Conservation (phyloP, 2,329 filamentous ascomycete species). For the Aspergillus caelatus region DNA sequence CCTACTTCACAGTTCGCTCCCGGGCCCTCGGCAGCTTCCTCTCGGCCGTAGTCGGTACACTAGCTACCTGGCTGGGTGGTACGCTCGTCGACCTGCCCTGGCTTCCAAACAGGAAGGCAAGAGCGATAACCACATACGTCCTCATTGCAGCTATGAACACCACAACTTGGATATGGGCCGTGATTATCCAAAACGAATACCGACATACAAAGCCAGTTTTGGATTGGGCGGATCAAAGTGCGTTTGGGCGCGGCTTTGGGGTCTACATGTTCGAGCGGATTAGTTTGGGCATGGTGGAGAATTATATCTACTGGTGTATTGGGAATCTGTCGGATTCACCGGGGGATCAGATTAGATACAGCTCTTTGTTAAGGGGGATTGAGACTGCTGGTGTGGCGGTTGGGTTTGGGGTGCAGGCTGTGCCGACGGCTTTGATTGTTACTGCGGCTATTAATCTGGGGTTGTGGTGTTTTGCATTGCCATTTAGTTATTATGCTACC, state of each 20-base stretch:
- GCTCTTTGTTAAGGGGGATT: slow-evolving; percentile 47
- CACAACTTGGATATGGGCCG: slow-evolving; percentile 52
- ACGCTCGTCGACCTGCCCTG: slow-evolving; percentile 44
- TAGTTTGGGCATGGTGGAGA: slow-evolving; percentile 45
- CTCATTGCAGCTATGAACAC: slow-evolving; percentile 48
- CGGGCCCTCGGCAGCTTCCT: slow-evolving; percentile 43
- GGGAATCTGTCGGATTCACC: slow-evolving; percentile 49
- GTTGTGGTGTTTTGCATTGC: slow-evolving; percentile 47
- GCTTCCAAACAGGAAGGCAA: slow-evolving; percentile 41
- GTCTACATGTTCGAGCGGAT: slow-evolving; percentile 47
- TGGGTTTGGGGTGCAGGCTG: slow-evolving; percentile 50
- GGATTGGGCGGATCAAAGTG: slow-evolving; percentile 47
- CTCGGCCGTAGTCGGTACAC: slow-evolving; percentile 43
- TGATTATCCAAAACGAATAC: slow-evolving; percentile 53
- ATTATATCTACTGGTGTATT: slow-evolving; percentile 54
- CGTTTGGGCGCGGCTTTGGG: slow-evolving; percentile 49
- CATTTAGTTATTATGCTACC: slow-evolving; percentile 50
- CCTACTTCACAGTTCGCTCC: slow-evolving; percentile 48
- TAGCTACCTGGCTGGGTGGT: slow-evolving; percentile 43
- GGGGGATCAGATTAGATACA: slow-evolving; percentile 50
- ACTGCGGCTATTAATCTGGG: slow-evolving; percentile 50
- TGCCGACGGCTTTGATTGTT: slow-evolving; percentile 47
- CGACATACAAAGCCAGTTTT: slow-evolving; percentile 44
- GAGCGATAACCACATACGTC: slow-evolving; percentile 44
- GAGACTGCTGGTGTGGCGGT: slow-evolving; percentile 48